Base-by-base conservation (phyloP, 2,329 filamentous ascomycete species). In the Penicillium sp. region DNA sequence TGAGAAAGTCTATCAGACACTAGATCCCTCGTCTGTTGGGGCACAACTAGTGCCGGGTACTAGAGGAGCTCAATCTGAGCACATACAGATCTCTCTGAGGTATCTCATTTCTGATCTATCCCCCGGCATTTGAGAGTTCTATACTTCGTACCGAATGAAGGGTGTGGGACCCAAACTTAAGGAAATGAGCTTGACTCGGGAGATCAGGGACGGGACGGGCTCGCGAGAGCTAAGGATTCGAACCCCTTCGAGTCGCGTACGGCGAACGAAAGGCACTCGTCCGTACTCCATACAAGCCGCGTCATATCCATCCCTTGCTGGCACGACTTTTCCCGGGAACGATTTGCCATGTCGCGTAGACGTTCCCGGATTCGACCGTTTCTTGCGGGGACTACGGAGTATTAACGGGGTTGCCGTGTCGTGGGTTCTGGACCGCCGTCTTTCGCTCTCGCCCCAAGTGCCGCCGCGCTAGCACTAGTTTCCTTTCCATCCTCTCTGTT, bases 291-390 rank as follows among this genome's bases (percentile, higher is more conserved):
- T 8, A 5, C 24, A 43, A 30, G 46, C 52, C 53, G 50, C 53
- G 53, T 55, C 53, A 57, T 55, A 33, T 35, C 16, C 20, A 55
- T 57, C 55, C 55, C 55, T 57, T 57, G 55, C 55, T 52, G 55
- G 27, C 33, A 45, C 25, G 41, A 41, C 31, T 54, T 51, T 35
- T 44, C 30, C 16, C 28, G 30, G 14, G 25, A 22, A 38, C 14
- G 31, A 43, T 47, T 42, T 53, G 42, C 51, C 41, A 45, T 50
- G 24, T 46, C 46, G 46, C 18, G 44, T 48, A 49, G 38, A 28
- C 22, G 10, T 28, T 24, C 48, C 46, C 30, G 46, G 31, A 50
- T 40, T 52, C 33, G 31, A 46, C 27, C 46, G 48, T 48, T 31
- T 51, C 44, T 48, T 28, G 13, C 45, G 45, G 44, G 39, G 43